These are phyloP conservation scores for Colletotrichum costaricense DNA, from an alignment of 2,329 filamentous ascomycete genomes.

Conservation along the genomic window DNA sequence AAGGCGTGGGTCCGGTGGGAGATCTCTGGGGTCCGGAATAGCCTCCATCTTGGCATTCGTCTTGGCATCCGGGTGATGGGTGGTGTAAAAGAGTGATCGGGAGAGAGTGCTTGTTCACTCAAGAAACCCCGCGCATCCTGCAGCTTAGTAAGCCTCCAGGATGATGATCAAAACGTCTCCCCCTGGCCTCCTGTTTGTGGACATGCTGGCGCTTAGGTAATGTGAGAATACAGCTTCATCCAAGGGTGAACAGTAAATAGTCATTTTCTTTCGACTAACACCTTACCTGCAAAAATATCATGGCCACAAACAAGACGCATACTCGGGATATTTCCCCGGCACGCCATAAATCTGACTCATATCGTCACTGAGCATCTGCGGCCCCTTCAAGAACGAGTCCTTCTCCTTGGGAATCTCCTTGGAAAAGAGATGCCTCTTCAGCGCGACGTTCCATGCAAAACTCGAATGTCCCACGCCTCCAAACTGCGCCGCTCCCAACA, in stretches of 20 bases:
- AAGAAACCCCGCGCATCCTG: background rate
- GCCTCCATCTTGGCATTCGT: conserved; percentile 1
- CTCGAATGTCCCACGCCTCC: conserved; percentile 47
- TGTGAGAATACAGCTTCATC: background rate
- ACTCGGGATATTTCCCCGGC: conserved; percentile 18
- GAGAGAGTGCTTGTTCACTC: background rate
- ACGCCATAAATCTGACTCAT: conserved; percentile 10
- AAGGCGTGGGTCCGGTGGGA: conserved; percentile 2
- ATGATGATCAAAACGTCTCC: background rate
- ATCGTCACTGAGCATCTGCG: conserved; percentile 18
- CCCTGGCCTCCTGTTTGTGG: background rate
- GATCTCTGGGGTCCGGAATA: background rate
- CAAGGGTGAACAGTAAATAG: background rate
- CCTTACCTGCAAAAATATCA: background rate
- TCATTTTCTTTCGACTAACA: too few species aligned
- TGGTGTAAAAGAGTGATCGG: background rate
- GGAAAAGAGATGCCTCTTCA: conserved; percentile 41
- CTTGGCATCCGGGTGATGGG: conserved; percentile 1
- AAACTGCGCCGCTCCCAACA: conserved; percentile 46
- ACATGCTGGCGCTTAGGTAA: background rate
- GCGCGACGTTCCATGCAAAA: conserved; percentile 47
- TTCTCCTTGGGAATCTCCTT: background rate
- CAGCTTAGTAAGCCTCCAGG: background rate
- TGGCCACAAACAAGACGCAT: conserved; percentile 22
- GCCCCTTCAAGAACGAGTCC: background rate